Base-by-base conservation (phyloP, 139 green algal species). In the Chlorella vulgaris region DNA sequence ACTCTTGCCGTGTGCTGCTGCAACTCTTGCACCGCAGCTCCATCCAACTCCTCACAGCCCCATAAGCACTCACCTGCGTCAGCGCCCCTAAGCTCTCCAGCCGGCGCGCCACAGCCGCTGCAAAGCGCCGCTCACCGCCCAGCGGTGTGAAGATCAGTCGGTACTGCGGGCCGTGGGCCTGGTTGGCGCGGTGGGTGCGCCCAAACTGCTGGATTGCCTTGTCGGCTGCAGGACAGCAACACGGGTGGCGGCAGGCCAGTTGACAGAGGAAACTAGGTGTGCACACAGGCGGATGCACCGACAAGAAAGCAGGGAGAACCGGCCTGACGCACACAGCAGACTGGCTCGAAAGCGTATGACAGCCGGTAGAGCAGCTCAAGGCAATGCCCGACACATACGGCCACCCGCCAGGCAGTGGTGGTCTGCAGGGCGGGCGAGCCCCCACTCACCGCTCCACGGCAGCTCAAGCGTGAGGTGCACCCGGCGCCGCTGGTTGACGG, bases 161-260 rank as follows among this genome's bases (percentile, higher is more conserved):
- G 87, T 83, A 94, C 47, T 90, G 73, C 6, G 89, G 89, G 1
- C 69, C 85, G 35, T 31, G 71, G 29, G 90, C 82, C 78, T 92
- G 84, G 40, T 82, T 66, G 69, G 76, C 74, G 50, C 87, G 75
- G 69, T 91, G 88, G 4, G 83, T 87, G 71, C 85, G 82, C 36
- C 94, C 94, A 31, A 98, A 91, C 89, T 98, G 94, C 88, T 98
- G 94, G 43, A 98, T 95, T 42, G 94, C 91, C 83, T 96, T 97
- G 86, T 98, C 94, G 13, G 94, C 94, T n/a, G 71, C 87, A 88
- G 24, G 15, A 43, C 19, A 43, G 92, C 94, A 39, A 24, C 1
- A 26, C 6, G 47, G 0, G 31, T 0, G 35, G 70, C 2, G 47
- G 13, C 31, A 6, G 5, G 47, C 2, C 10, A 7, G 42, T 62